Conservation (phyloP, 148 eudicot species). For the Linanthus parryae region DNA sequence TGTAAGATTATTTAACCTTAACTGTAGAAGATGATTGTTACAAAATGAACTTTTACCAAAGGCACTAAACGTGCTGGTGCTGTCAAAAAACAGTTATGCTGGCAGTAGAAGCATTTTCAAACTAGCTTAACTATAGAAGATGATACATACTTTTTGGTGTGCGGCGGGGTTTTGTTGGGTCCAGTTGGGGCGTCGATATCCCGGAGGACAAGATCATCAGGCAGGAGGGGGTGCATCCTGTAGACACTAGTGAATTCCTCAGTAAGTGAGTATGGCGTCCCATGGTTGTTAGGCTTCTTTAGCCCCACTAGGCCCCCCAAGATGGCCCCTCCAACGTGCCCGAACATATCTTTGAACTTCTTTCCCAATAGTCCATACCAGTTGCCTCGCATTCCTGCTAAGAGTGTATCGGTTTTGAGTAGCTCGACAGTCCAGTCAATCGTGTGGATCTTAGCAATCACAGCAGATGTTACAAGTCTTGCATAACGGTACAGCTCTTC, state of each 20-base stretch:
- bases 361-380: slow-evolving; percentile 43
- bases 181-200: slow-evolving; percentile 19
- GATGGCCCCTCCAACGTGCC: slow-evolving; percentile 19
- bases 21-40: too few species aligned
- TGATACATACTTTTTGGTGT: slow-evolving; percentile 20
- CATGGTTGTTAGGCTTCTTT: slow-evolving; percentile 30
- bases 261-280: slow-evolving; percentile 37
- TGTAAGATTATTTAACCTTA: too few species aligned
- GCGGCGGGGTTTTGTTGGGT: slow-evolving; percentile 31
- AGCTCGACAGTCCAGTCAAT: slow-evolving; percentile 49
- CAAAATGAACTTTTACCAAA: too few species aligned
- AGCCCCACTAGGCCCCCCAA: slow-evolving; percentile 31
- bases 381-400: slow-evolving; percentile 30
- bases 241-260: slow-evolving; percentile 43
- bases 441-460: slow-evolving; percentile 41
- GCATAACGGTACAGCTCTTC: slow-evolving; percentile 38
- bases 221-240: slow-evolving; percentile 37
- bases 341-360: slow-evolving; percentile 35
- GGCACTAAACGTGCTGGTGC: too few species aligned
- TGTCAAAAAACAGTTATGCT: too few species aligned
- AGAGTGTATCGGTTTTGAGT: slow-evolving; percentile 33
- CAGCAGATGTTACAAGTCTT: slow-evolving; percentile 39
- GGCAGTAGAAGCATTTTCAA: too few species aligned
- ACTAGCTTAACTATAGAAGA: too few species aligned
- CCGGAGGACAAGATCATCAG: slow-evolving; percentile 27